A percentile compares a stretch with the other conserved stretches of the same genome.
Conservation (phyloP, 768 basidiomycete genomes). For the Krasilnikovozyma curviuscula region DNA sequence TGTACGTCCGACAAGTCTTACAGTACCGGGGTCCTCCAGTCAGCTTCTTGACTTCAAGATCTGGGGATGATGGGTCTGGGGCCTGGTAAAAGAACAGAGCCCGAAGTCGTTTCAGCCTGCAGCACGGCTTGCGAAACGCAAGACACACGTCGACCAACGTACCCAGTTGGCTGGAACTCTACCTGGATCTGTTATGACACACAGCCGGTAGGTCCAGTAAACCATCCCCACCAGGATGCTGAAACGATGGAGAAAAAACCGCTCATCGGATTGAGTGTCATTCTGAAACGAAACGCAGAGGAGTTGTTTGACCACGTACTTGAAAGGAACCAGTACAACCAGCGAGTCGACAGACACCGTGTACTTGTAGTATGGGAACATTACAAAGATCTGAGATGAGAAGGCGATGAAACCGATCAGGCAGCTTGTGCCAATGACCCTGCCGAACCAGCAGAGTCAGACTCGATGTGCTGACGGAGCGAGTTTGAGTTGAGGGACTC, state of each 20-base stretch:
- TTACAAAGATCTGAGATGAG: constrained; percentile 69
- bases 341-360: constrained; percentile 55
- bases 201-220: constrained; percentile 73
- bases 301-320: constrained; percentile 35
- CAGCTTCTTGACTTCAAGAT: constrained; percentile 74
- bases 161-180: constrained; percentile 39
- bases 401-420: constrained; percentile 57
- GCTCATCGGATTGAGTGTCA: constrained; percentile 1
- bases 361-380: constrained; percentile 81
- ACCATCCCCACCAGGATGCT: constrained; percentile 60
- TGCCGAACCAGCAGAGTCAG: no score
- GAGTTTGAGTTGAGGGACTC: no score
- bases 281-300: neutral
- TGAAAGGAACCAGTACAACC: constrained; percentile 66
- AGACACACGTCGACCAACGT: constrained; percentile 39
- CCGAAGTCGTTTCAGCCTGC: no score
- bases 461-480: no score
- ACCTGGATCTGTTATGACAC: constrained; percentile 68
- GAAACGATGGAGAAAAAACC: neutral
- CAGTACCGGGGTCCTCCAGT: constrained; percentile 71
- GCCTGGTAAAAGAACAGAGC: constrained; percentile 36
- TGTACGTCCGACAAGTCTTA: constrained; percentile 63
- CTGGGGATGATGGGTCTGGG: constrained; percentile 52
- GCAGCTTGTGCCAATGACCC: constrained; percentile 24
- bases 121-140: neutral